These are phyloP conservation scores for Corymbia citriodora DNA, from an alignment of 441 rosid species.

Conservation along the genomic window DNA sequence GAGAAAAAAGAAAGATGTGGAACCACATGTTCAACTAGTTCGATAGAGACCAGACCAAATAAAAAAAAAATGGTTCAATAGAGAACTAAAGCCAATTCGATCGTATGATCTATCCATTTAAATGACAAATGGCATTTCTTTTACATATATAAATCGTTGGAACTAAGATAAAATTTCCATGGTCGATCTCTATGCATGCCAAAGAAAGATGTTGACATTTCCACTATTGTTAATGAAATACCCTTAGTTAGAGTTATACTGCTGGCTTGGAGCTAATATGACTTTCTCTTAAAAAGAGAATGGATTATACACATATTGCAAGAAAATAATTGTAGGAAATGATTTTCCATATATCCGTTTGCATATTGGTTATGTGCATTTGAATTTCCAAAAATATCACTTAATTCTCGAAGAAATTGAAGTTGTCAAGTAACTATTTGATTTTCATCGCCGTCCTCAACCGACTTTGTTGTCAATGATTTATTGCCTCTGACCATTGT, in stretches of 20 bases:
- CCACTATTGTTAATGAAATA: fast-evolving
- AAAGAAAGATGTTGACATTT: not conserved
- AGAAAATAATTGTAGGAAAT: not conserved
- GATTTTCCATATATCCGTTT: not conserved
- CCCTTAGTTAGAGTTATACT: not conserved
- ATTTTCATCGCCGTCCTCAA: fast-evolving
- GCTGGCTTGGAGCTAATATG: fast-evolving
- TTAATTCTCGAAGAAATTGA: not conserved
- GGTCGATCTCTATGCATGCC: not conserved
- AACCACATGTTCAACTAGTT: not conserved
- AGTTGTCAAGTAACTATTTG: fast-evolving
- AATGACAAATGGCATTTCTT: not conserved
- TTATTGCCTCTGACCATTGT: fast-evolving
- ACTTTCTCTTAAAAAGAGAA: not conserved
- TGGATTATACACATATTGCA: fast-evolving
- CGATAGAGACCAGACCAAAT: not conserved
- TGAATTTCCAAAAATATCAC: not conserved
- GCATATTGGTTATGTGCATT: fast-evolving
- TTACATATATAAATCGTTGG: not conserved
- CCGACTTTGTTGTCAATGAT: fast-evolving
- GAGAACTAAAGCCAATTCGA: not conserved
- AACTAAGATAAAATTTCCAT: not conserved
- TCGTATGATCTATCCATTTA: not conserved
- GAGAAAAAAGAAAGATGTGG: not conserved
- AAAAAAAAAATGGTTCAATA: no score